Base-by-base conservation (phyloP, 2,329 filamentous ascomycete genomes). In the Cordyceps cicadae region DNA sequence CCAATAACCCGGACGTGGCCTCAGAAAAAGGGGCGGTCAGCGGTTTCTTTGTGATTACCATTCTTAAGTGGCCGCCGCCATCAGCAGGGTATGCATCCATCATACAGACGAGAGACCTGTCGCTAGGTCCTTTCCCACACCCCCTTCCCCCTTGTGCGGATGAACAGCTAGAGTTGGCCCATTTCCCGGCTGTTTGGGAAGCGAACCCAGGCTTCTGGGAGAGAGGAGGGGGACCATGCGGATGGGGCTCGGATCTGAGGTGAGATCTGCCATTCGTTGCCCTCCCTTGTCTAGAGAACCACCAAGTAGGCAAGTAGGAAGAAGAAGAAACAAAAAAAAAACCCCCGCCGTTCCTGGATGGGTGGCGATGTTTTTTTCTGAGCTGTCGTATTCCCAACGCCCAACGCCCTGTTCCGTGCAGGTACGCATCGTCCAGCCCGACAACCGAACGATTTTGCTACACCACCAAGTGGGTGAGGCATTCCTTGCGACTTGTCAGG, bases 231-330 rank as follows among this genome's bases (percentile, higher is more conserved):
- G 55, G 48, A 24, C 48, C 26, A 51, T 11, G 24, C 5, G 34
- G 46, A 51, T 41, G 45, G 46, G 55, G 45, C 55, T 58, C 55
- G 46, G 55, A 58, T 58, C 55, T 58, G 55, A 58, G 46, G 55
- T 58, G 55, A 50, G 55, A 58, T 58, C 55, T 58, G 32, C 32
- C 55, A 51, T 58, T 58, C 34, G 46, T 21, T 50, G 14, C 55
- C 55, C 55, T 58, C 55, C 55, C 55, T 58, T 50, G 45, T 32
- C 29, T 3, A 14, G 9, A 32, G 46, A 58, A 32, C 8, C 8
- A 39, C 19, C 43, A 49, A 24, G n/a, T n/a, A n/a, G n/a, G n/a
- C n/a, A n/a, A n/a, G n/a, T 11, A 57, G 49, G 21, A 15, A 39
- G 21, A 19, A n/a, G 26, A 51, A 51, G 37, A 50, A 58, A 21